Conservation (phyloP, 805 yeast species). For the Pichia eremophila region DNA sequence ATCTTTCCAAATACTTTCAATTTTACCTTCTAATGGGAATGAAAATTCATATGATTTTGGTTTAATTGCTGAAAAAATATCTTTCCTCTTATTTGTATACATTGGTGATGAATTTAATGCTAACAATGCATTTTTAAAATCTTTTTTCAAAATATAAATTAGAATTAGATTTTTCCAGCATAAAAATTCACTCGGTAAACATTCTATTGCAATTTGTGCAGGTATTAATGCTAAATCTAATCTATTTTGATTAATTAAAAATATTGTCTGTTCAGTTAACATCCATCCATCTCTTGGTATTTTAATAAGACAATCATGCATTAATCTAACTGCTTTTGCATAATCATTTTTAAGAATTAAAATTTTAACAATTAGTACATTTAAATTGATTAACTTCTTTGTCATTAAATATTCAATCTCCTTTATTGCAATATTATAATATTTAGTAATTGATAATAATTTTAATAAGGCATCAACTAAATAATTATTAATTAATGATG, state of each 20-base stretch:
- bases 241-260: constrained; percentile 45
- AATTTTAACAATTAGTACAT: constrained; percentile 34
- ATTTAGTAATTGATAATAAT: constrained; percentile 29
- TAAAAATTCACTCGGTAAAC: constrained; percentile 69
- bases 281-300: constrained; percentile 50
- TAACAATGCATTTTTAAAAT: constrained; percentile 51
- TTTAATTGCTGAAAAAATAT: constrained; percentile 33
- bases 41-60: constrained; percentile 39
- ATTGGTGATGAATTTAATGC: constrained; percentile 72
- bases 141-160: constrained; percentile 46
- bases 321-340: constrained; percentile 35
- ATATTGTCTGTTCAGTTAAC: constrained; percentile 54
- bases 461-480: constrained; percentile 43
- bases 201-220: constrained; percentile 50
- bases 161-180: constrained; percentile 62
- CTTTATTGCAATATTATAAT: constrained; percentile 31
- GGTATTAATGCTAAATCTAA: constrained; percentile 47
- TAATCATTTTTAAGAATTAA: constrained; percentile 34
- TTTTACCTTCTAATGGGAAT: constrained; percentile 44
- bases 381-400: constrained; percentile 15
- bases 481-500: constrained; percentile 36
- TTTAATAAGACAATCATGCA: constrained; percentile 31
- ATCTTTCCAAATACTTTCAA: constrained; percentile 39
- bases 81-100: constrained; percentile 39
- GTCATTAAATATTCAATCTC: constrained; percentile 23